These are phyloP conservation scores for Passiflora organensis DNA, from an alignment of 345 rosid species.

Conservation along the genomic window DNA sequence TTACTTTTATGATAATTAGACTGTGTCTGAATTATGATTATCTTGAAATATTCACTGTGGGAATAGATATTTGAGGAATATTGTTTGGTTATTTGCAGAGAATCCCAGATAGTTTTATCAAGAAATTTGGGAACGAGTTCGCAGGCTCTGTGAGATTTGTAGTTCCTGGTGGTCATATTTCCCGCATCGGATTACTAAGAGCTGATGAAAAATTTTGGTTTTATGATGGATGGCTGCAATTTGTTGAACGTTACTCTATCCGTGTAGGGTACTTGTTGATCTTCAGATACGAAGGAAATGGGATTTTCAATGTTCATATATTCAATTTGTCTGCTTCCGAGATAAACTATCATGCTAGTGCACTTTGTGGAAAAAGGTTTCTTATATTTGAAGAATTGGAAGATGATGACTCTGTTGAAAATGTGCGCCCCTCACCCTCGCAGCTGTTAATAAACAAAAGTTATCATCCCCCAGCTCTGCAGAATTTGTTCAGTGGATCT, in stretches of 20 bases:
- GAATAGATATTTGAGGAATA: not conserved
- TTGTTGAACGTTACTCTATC: conserved; percentile 66
- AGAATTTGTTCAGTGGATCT: conserved; percentile 45
- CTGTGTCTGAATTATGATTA: not conserved
- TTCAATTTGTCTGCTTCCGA: conserved; percentile 66
- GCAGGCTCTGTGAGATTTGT: conserved; percentile 59
- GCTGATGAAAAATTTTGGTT: conserved; percentile 70
- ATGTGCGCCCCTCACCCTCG: conserved; percentile 24
- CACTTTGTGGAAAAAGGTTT: conserved; percentile 43
- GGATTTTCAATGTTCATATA: conserved; percentile 66
- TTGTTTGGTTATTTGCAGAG: conserved; percentile 46
- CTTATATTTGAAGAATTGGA: conserved; percentile 68
- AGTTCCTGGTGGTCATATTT: conserved; percentile 71
- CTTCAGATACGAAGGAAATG: conserved; percentile 81
- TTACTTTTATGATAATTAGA: not conserved
- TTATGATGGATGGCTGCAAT: conserved; percentile 78
- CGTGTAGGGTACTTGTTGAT: conserved; percentile 69
- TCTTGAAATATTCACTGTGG: not conserved
- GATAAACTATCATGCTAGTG: conserved; percentile 54
- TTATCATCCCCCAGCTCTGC: conserved; percentile 43
- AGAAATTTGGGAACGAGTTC: conserved; percentile 70
- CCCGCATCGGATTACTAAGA: conserved; percentile 71
- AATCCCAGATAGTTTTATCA: conserved; percentile 73
- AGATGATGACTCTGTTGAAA: conserved; percentile 50
- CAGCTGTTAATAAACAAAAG: conserved; percentile 29